Percentiles rank a stretch among this genome's conserved stretches.
phyloP scores from a whole-genome alignment of 2,329 filamentous ascomycete genomes.

The Epichloe sylvatica region DNA sequence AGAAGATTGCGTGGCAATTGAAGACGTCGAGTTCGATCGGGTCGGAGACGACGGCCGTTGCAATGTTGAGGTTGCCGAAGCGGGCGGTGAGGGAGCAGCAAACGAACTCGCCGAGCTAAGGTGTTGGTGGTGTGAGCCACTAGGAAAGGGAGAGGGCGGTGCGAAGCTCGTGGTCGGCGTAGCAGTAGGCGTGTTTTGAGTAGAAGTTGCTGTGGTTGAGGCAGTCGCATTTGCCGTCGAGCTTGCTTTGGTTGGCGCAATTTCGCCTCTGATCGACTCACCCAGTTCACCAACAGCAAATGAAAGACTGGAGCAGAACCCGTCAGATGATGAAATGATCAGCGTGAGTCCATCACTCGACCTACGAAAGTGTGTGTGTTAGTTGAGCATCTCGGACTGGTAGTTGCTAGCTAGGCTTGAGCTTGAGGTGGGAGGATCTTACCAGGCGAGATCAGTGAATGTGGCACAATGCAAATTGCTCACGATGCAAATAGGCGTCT shows the following conservation, averaged over 20 bases:
- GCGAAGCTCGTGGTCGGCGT: constrained; percentile 54
- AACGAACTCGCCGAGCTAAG: constrained; percentile 45
- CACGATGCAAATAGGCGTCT: constrained; percentile 82
- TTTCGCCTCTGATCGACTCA: constrained; percentile 59
- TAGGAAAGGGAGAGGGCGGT: constrained; percentile 44
- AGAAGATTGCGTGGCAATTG: constrained; percentile 53
- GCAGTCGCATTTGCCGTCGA: constrained; percentile 22
- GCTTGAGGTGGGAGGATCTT: constrained; percentile 11
- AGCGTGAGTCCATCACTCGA: constrained; percentile 43
- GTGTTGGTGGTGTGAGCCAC: constrained; percentile 36
- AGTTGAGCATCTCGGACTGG: constrained; percentile 7
- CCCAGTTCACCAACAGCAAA: constrained; percentile 78
- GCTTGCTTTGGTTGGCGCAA: constrained; percentile 35
- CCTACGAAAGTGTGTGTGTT: constrained; percentile 22
- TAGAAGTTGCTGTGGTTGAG: constrained; percentile 29
- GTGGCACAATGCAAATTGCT: constrained; percentile 96
- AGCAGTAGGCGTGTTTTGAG: constrained; percentile 54
- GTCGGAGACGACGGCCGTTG: constrained; percentile 64
- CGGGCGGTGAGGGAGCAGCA: constrained; percentile 41
- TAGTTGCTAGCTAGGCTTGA: not conserved
- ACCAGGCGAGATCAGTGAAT: constrained; percentile 94
- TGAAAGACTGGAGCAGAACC: constrained; percentile 85
- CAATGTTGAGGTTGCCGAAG: constrained; percentile 40
- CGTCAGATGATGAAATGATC: constrained; percentile 93
- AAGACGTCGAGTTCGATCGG: constrained; percentile 75